Evolutionary conservation across 495 filamentous ascomycete species (phyloP), one percentile per base, ranked within the genome.

Genomic region (Articulospora tetracladia): DNA sequence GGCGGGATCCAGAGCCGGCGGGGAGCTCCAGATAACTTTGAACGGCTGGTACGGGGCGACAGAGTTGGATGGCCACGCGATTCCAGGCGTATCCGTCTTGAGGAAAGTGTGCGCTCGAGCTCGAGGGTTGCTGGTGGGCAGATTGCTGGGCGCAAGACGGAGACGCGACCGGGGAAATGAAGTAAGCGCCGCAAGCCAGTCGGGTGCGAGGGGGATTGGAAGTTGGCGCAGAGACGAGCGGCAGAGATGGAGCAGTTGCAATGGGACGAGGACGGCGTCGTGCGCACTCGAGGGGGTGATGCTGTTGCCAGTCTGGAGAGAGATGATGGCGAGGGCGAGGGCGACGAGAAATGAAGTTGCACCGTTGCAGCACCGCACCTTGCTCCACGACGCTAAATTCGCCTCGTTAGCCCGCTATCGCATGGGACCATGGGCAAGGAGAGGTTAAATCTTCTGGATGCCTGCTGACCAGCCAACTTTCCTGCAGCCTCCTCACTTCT

Each of bases 91-190:
- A 50, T 32, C 20, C 12, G 17, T 7, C 20, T 55, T 15, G 20
- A 34, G n/a, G 41, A 20, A 23, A 22, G 46, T 58, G 2, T 55
- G 26, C 27, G 59, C 34, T 36, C 17, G 17, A 54, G 34, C 2
- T 46, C n/a, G 27, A n/a, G 50, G 34, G 30, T 28, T 58, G 54
- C 23, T 25, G 28, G 28, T 25, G 2, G 19, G 2, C 17, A 26
- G 59, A 30, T 61, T 15, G 32, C 28, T 47, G 54, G 60, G 60
- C 60, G 60, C 58, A 61, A 55, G 53, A 24, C 15, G 15, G 23
- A 44, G 60, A 60, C 62, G 62, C 62, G 62, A 64, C 62, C 46
- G 53, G 56, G 57, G 51, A 58, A 46, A 39, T 36, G 44, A 53
- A 55, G 53, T 36, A 60, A 47, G 57, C 34, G 57, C 44, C n/a